Evolutionary conservation across 2,329 filamentous ascomycete species (phyloP).

Genomic region (Fusarium ramigenum): DNA sequence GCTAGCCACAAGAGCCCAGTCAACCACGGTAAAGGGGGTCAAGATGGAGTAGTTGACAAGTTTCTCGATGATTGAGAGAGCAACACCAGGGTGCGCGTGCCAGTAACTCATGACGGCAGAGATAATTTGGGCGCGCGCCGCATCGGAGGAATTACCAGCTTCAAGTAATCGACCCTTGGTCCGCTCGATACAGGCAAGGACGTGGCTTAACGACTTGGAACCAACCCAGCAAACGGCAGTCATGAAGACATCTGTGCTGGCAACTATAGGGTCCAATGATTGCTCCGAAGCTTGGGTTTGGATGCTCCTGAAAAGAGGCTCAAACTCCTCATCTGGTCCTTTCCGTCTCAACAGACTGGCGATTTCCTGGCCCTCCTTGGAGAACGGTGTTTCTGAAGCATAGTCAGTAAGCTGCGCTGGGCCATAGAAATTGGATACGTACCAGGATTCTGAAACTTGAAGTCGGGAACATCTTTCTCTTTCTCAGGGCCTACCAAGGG

Average conservation of each 20-base stretch:
- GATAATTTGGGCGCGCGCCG: conserved; percentile 87
- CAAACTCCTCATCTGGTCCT: conserved; percentile 85
- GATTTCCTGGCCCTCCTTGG: conserved; percentile 84
- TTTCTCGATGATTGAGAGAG: conserved; percentile 93
- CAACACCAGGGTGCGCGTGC: conserved; percentile 90
- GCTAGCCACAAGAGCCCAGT: conserved; percentile 81
- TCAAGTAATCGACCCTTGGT: conserved; percentile 88
- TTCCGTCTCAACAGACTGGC: conserved; percentile 84
- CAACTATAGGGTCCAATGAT: conserved; percentile 79
- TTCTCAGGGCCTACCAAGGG: conserved; percentile 84
- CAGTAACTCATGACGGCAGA: conserved; percentile 92
- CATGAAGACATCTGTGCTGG: conserved; percentile 93
- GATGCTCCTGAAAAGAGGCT: conserved; percentile 80
- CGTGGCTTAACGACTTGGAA: conserved; percentile 94
- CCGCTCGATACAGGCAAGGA: conserved; percentile 93
- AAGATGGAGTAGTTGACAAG: conserved; percentile 97
- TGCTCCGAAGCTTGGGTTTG: conserved; percentile 78
- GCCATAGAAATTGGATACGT: conserved; percentile 48
- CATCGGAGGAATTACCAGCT: conserved; percentile 77
- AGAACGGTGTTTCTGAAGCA: conserved; percentile 76
- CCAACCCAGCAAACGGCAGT: conserved; percentile 94
- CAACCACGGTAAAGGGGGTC: conserved; percentile 82
- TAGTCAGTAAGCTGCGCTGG: not conserved
- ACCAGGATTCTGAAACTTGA: conserved; percentile 86
- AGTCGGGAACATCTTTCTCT: conserved; percentile 94